These are phyloP conservation scores for Lactarius evosmus DNA, from an alignment of 768 basidiomycete genomes.

Conservation along the genomic window DNA sequence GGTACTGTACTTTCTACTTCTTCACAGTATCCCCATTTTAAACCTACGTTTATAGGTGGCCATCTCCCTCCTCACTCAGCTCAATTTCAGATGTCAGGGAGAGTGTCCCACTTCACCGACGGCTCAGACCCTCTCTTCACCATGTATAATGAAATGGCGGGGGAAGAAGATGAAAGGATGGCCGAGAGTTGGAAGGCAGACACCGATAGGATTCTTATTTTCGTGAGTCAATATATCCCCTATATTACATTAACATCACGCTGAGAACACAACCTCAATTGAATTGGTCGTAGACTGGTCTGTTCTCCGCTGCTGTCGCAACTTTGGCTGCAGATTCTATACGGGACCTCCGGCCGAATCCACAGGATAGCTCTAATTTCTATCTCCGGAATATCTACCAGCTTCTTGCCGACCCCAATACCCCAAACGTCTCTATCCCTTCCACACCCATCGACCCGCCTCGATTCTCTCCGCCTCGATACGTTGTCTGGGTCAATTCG, in stretches of 20 bases:
- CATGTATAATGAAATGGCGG: neutral
- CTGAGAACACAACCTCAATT: too few species aligned
- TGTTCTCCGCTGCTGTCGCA: slow-evolving; percentile 5
- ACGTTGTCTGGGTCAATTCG: slow-evolving; percentile 8
- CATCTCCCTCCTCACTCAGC: too few species aligned
- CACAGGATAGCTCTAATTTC: neutral
- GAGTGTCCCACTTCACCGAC: neutral
- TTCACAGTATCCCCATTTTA: too few species aligned
- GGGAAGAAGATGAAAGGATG: neutral
- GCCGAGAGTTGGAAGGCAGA: neutral
- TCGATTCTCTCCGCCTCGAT: slow-evolving; percentile 6
- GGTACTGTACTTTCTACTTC: too few species aligned
- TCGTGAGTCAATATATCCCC: too few species aligned
- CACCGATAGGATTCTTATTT: too few species aligned
- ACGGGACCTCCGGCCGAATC: slow-evolving; percentile 1
- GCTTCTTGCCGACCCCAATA: neutral
- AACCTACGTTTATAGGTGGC: slow-evolving; percentile 81
- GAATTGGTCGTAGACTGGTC: slow-evolving; percentile 9
- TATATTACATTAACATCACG: too few species aligned
- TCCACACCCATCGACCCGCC: neutral
- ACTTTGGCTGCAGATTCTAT: neutral
- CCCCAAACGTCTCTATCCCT: neutral
- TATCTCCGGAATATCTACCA: too few species aligned
- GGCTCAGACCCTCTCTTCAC: too few species aligned
- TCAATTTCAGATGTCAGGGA: too few species aligned